Conservation (phyloP, 345 rosid species). For the Moringa oleifera region DNA sequence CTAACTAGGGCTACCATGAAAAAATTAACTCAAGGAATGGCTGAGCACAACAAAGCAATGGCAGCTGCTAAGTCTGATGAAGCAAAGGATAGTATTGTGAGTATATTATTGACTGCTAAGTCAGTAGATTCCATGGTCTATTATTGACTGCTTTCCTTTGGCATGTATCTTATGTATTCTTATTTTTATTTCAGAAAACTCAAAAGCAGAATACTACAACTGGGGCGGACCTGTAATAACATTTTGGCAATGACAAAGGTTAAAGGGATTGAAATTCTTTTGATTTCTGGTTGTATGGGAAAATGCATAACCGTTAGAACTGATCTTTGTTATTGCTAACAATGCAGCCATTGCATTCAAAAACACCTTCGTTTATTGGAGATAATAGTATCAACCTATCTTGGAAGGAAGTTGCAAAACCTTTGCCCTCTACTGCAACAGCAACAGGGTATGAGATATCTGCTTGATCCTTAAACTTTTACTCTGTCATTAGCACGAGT, state of each 20-base stretch:
- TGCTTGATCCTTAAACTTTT: neutral
- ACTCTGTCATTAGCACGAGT: neutral
- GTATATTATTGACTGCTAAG: too few relatives aligned
- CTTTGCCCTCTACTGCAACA: slow-evolving; percentile 38
- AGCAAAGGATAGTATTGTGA: slow-evolving; percentile 71
- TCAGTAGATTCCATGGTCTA: neutral
- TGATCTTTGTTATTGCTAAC: slow-evolving; percentile 10
- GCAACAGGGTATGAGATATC: slow-evolving; percentile 50
- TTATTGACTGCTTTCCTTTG: neutral
- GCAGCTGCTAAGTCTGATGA: slow-evolving; percentile 93
- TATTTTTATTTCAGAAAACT: slow-evolving; percentile 53
- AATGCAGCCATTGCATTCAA: slow-evolving; percentile 80
- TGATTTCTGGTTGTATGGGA: neutral
- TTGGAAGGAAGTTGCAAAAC: slow-evolving; percentile 83
- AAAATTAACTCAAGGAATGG: slow-evolving; percentile 89
- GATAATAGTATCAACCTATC: slow-evolving; percentile 83
- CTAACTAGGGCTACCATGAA: slow-evolving; percentile 88
- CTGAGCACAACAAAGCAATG: slow-evolving; percentile 94
- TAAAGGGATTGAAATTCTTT: neutral
- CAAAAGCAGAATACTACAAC: slow-evolving; percentile 81
- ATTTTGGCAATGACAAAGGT: slow-evolving; percentile 98
- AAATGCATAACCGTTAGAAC: neutral
- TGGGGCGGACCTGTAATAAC: slow-evolving; percentile 90
- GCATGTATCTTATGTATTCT: slow-evolving; percentile 5
- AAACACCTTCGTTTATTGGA: slow-evolving; percentile 82